A percentile compares a stretch with the other conserved stretches of the same genome.
Evolutionary conservation across 2,329 filamentous ascomycete species (phyloP).

Genomic region (Sporothrix globosa): DNA sequence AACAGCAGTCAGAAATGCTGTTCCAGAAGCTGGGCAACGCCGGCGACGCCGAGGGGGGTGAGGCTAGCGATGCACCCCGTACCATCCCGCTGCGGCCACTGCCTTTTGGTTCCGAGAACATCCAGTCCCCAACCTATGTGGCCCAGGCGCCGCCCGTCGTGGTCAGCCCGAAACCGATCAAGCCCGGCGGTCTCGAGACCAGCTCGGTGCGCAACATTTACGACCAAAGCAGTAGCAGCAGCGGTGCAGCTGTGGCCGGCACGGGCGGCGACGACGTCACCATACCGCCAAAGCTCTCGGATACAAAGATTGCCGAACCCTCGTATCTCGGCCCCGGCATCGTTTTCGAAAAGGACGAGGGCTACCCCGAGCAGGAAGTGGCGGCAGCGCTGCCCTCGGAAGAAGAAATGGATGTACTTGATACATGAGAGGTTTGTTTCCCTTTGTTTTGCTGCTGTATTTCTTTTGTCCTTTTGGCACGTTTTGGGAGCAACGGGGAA

Average conservation of each 20-base stretch:
- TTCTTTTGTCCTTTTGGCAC: background rate
- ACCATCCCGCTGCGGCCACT: conserved; percentile 53
- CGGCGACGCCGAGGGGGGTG: conserved; percentile 29
- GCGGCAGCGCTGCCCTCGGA: conserved; percentile 48
- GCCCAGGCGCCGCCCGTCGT: conserved; percentile 44
- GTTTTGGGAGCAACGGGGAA: background rate
- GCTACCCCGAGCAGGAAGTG: conserved; percentile 41
- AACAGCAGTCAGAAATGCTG: conserved; percentile 66
- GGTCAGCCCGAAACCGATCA: conserved; percentile 46
- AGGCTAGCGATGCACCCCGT: conserved; percentile 32
- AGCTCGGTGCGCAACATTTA: conserved; percentile 38
- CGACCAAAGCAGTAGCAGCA: conserved; percentile 37
- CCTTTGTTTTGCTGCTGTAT: background rate
- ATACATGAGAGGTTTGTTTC: conserved; percentile 41
- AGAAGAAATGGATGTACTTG: conserved; percentile 49
- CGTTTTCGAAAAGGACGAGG: conserved; percentile 58
- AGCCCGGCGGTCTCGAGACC: conserved; percentile 39
- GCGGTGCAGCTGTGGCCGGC: background rate
- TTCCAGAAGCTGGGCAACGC: conserved; percentile 53
- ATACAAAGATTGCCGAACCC: conserved; percentile 46
- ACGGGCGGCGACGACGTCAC: conserved; percentile 16
- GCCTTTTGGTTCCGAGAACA: conserved; percentile 58
- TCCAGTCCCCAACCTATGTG: conserved; percentile 51
- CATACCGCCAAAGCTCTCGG: background rate
- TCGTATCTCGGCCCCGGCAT: conserved; percentile 56